A percentile compares a stretch with the other conserved stretches of the same genome.
Conservation (phyloP, 2,329 filamentous ascomycete species). For the Aspergillus candidus region DNA sequence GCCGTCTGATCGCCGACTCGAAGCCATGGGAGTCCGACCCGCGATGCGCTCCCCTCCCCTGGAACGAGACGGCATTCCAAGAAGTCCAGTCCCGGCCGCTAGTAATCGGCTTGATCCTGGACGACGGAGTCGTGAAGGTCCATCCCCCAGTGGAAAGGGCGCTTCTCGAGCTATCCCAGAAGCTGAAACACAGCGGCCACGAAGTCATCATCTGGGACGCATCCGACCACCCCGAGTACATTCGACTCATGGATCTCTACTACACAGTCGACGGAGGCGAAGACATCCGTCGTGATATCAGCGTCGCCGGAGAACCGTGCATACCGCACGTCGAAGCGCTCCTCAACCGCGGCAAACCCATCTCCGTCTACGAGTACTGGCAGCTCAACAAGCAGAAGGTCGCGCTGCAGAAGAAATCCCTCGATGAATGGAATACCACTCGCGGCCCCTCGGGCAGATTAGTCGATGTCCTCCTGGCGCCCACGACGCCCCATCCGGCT, state of each 20-base stretch:
- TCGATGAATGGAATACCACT: slow-evolving; percentile 53
- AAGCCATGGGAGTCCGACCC: slow-evolving; percentile 52
- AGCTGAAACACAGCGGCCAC: slow-evolving; percentile 46
- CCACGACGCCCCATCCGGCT: slow-evolving; percentile 56
- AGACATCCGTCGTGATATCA: slow-evolving; percentile 53
- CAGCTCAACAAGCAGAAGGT: slow-evolving; percentile 57
- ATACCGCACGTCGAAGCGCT: slow-evolving; percentile 55
- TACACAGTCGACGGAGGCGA: slow-evolving; percentile 60
- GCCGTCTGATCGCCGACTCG: slow-evolving; percentile 42
- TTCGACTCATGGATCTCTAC: slow-evolving; percentile 55
- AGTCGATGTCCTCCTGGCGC: slow-evolving; percentile 54
- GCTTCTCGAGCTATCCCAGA: slow-evolving; percentile 30
- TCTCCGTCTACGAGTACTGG: slow-evolving; percentile 62
- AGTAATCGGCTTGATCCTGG: slow-evolving; percentile 45
- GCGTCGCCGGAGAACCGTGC: slow-evolving; percentile 52
- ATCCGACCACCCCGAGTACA: slow-evolving; percentile 47
- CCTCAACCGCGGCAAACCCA: slow-evolving; percentile 47
- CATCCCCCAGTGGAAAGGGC: slow-evolving; percentile 50
- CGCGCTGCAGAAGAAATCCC: slow-evolving; percentile 49
- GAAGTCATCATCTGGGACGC: slow-evolving; percentile 51
- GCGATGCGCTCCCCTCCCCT: slow-evolving; percentile 48
- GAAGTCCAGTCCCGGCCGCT: slow-evolving; percentile 40
- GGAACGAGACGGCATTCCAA: slow-evolving; percentile 45
- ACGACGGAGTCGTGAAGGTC: slow-evolving; percentile 51
- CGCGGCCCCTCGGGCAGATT: slow-evolving; percentile 41